Conservation (phyloP, 73 alveolate genomes). For the Paramecium sonneborni region DNA sequence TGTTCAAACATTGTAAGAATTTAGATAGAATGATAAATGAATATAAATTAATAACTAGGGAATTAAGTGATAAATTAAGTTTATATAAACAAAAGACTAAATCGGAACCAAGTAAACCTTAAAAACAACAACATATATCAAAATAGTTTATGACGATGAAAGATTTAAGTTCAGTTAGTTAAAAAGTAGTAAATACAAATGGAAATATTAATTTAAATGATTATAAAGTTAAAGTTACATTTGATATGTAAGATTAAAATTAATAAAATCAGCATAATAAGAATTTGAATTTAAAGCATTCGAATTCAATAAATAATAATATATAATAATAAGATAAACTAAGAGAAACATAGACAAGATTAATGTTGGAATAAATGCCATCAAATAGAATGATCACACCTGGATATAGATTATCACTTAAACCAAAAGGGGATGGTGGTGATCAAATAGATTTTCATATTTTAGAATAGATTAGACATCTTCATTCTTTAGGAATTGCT, state of each 20-base stretch:
- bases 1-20: background rate
- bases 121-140: background rate
- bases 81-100: background rate
- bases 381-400: slow-evolving; percentile 23
- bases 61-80: background rate
- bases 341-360: background rate
- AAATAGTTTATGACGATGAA: background rate
- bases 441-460: background rate
- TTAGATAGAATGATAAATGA: background rate
- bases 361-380: slow-evolving; percentile 12
- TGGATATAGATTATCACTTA: background rate
- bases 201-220: background rate
- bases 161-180: background rate
- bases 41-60: background rate
- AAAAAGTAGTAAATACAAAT: background rate
- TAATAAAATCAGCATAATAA: background rate
- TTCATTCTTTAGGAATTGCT: background rate
- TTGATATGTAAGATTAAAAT: background rate
- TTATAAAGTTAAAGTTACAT: background rate
- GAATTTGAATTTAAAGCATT: background rate
- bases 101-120: background rate
- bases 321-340: background rate
- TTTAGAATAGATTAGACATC: background rate
- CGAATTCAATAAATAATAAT: background rate
- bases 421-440: background rate